Conservation (phyloP, 2,329 filamentous ascomycete species). For the Hypoxylon sp. region DNA sequence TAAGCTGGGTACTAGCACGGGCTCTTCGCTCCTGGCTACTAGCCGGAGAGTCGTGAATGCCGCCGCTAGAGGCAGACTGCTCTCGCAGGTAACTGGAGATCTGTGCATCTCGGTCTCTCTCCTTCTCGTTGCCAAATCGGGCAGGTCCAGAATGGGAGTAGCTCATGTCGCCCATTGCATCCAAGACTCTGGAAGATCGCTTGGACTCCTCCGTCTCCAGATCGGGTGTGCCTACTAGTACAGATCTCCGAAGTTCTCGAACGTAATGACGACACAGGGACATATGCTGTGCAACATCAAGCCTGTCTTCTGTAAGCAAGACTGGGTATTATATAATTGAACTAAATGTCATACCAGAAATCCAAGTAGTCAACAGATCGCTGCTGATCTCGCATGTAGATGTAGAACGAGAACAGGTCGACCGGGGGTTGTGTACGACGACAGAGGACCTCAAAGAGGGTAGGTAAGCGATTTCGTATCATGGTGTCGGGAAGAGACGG, state of each 20-base stretch:
- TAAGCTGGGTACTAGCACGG: slow-evolving; percentile 68
- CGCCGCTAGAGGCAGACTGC: slow-evolving; percentile 67
- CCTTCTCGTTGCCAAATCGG: slow-evolving; percentile 76
- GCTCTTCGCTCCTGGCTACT: slow-evolving; percentile 64
- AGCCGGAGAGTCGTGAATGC: slow-evolving; percentile 67
- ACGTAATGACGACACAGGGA: slow-evolving; percentile 98
- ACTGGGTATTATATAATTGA: neutral
- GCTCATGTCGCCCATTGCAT: slow-evolving; percentile 77
- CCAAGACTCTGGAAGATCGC: slow-evolving; percentile 85
- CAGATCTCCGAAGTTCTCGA: slow-evolving; percentile 91
- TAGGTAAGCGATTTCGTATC: slow-evolving; percentile 87
- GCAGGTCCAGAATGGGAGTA: slow-evolving; percentile 72
- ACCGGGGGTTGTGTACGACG: slow-evolving; percentile 95
- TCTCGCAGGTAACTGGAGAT: slow-evolving; percentile 91
- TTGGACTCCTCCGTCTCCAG: slow-evolving; percentile 85
- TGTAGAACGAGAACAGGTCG: slow-evolving; percentile 98
- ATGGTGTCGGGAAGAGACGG: slow-evolving; percentile 71
- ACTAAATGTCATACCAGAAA: slow-evolving; percentile 81
- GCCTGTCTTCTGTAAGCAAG: slow-evolving; percentile 70
- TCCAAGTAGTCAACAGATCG: slow-evolving; percentile 97
- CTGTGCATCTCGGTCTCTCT: slow-evolving; percentile 86
- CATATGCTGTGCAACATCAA: slow-evolving; percentile 99
- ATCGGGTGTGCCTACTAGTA: slow-evolving; percentile 93
- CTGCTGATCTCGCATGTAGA: slow-evolving; percentile 99
- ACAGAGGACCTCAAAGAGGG: slow-evolving; percentile 94